These are phyloP conservation scores for Xylariaceae sp. DNA, from an alignment of 2,329 filamentous ascomycete genomes.

Conservation along the genomic window DNA sequence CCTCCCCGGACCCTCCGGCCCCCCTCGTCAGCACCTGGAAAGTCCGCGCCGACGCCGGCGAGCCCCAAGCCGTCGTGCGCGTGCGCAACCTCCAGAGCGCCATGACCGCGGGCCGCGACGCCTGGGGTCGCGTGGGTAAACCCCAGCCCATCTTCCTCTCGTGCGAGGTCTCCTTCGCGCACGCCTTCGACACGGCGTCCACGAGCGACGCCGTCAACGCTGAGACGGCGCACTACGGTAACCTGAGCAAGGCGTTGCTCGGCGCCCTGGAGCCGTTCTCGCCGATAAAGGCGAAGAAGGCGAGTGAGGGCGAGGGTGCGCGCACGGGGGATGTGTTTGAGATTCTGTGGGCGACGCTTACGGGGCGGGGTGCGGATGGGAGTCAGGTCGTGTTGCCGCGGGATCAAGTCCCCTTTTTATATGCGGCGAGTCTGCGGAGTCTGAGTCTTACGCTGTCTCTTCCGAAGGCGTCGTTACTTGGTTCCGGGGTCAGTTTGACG, in stretches of 20 bases:
- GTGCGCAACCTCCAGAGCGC: conserved; percentile 57
- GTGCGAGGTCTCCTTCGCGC: conserved; percentile 51
- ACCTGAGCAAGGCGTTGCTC: conserved; percentile 61
- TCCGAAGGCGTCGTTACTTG: conserved; percentile 64
- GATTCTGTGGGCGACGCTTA: conserved; percentile 36
- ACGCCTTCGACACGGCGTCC: conserved; percentile 54
- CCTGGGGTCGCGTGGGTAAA: conserved; percentile 58
- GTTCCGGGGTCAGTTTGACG: conserved; percentile 52
- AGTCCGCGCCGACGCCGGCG: conserved; percentile 37
- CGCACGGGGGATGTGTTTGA: conserved; percentile 33
- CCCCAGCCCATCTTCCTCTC: conserved; percentile 59
- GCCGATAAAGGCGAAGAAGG: neutral
- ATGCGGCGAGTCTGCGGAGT: conserved; percentile 36
- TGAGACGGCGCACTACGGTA: conserved; percentile 74
- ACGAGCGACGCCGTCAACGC: conserved; percentile 53
- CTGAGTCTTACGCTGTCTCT: conserved; percentile 52
- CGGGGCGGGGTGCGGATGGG: conserved; percentile 34
- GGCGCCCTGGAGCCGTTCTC: conserved; percentile 36
- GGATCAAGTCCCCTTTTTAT: conserved; percentile 34
- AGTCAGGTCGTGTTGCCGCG: conserved; percentile 27
- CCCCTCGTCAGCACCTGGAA: conserved; percentile 36
- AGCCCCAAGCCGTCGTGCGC: conserved; percentile 49
- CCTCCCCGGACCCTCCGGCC: conserved; percentile 27
- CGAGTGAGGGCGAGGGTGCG: neutral
- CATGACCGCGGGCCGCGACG: conserved; percentile 56